Base-by-base conservation (phyloP, 192 early-diverging fungal species). In the Mortierella antarctica region DNA sequence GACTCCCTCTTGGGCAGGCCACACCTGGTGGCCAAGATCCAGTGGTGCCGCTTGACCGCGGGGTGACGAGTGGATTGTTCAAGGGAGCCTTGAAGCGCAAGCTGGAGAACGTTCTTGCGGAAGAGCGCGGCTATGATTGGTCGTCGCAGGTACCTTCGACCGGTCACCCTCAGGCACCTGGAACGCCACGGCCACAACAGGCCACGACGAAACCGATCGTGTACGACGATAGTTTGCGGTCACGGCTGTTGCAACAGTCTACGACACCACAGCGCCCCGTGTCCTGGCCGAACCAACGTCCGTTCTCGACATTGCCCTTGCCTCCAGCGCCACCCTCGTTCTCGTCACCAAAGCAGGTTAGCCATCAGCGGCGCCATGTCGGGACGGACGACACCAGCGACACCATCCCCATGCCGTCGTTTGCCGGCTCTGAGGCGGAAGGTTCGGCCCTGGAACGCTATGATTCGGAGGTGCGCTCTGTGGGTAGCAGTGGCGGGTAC, bases 81-180 rank as follows among this genome's bases (percentile, higher is more conserved):
- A 41, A 55, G 14, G 45, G 60, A 42, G 17, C 54, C 48, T 52
- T 67, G 7, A 74, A 74, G 48, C n/a, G 73, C 21, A 74, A 74
- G 41, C 49, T 74, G 18, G 73, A 74, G 23, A 53, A 42, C 11
- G 57, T 53, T 7, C 14, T 62, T 23, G 64, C 64, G 7, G 73
- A 74, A 44, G 73, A 74, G 12, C 21, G 51, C 15, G 49, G 31
- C 31, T 31, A 31, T 31, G 31, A 31, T 31, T 31, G 31, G 31
- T 31, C 31, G 31, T 31, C 31, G 31, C 31, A 31, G 31, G 31
- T 31, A 2, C 1, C 31, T 31, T 31, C 31, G 3, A 2, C 3
- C 31, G 31, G 31, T 2, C 31, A 31, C 31, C 31, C 31, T 31
- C 31, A 31, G 31, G 31, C 31, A 31, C 31, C 31, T 31, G 50